A percentile compares a stretch with the other conserved stretches of the same genome.
Evolutionary conservation across 768 basidiomycete genomes (phyloP).

Genomic region (Termitomyces sp.): DNA sequence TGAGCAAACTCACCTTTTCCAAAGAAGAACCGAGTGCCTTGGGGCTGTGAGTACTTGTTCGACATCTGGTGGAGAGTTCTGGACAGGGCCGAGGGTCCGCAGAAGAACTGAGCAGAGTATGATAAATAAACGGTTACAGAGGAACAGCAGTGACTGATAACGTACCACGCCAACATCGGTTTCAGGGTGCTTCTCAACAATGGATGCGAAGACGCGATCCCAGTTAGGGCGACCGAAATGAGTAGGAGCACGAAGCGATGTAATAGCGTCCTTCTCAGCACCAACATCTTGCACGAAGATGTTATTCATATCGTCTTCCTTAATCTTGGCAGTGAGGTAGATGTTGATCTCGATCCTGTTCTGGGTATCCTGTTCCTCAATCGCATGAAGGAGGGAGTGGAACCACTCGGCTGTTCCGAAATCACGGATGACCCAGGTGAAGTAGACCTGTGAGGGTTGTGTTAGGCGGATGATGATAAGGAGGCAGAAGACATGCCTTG

Average conservation of each 20-base stretch:
- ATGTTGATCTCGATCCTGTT: conserved; percentile 92
- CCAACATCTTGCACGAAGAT: conserved; percentile 93
- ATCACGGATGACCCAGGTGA: conserved; percentile 95
- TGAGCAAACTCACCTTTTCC: conserved; percentile 60
- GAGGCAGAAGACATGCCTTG: conserved; percentile 44
- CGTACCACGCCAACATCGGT: conserved; percentile 87
- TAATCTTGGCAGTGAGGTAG: conserved; percentile 87
- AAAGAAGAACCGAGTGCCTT: conserved; percentile 84
- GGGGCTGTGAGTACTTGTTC: conserved; percentile 81
- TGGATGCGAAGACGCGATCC: conserved; percentile 69
- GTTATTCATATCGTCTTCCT: conserved; percentile 92
- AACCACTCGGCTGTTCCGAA: conserved; percentile 91
- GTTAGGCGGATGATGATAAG: no score
- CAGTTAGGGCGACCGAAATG: conserved; percentile 91
- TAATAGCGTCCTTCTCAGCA: conserved; percentile 89
- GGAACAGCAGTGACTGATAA: conserved; percentile 7
- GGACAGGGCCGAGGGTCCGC: conserved; percentile 74
- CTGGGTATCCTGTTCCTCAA: conserved; percentile 87
- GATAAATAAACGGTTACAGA: background rate
- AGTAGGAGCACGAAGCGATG: conserved; percentile 83
- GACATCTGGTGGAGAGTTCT: conserved; percentile 70
- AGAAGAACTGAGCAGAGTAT: conserved; percentile 60
- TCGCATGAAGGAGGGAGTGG: conserved; percentile 88
- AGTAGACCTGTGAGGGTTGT: conserved; percentile 53
- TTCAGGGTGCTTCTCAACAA: conserved; percentile 80